A percentile compares a stretch with the other conserved stretches of the same genome.
phyloP scores from a whole-genome alignment of 163 green algal genomes.

The Smithsoniella earleae region DNA sequence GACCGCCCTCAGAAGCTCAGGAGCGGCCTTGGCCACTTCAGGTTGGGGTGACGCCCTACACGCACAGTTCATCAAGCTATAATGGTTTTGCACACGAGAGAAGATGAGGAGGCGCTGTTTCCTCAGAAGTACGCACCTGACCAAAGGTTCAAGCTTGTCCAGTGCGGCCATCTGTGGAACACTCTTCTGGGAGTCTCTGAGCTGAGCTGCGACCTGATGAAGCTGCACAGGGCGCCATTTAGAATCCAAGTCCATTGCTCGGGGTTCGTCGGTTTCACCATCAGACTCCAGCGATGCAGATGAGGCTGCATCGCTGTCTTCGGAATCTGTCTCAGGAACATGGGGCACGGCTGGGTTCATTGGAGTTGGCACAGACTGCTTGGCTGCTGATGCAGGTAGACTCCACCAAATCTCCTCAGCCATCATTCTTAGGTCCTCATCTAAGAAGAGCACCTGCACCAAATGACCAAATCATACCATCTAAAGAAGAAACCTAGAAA shows the following conservation, averaged over 20 bases:
- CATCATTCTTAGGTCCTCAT: constrained; percentile 15
- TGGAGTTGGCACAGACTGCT: neutral
- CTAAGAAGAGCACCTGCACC: neutral
- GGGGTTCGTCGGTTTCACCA: neutral
- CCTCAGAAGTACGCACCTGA: neutral
- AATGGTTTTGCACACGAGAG: neutral
- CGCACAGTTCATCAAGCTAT: neutral
- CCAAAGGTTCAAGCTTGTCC: neutral
- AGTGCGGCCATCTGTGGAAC: constrained; percentile 19
- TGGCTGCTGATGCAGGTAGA: neutral
- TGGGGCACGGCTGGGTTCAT: neutral
- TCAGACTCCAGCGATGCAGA: neutral
- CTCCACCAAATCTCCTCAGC: constrained; percentile 22
- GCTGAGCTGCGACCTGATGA: neutral
- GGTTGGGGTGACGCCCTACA: neutral
- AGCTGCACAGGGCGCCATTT: constrained; percentile 21
- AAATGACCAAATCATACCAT: too few species aligned
- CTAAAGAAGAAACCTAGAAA: too few species aligned
- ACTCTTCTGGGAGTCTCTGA: constrained; percentile 7
- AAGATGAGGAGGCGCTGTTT: neutral
- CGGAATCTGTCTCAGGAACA: constrained; percentile 7
- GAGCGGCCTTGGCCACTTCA: constrained; percentile 18
- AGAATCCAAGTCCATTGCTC: neutral
- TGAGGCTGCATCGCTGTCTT: constrained; percentile 23
- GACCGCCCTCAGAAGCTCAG: constrained; percentile 16